Conservation (phyloP, 352 stramenopile species). For the Hyaloperonospora brassicae region DNA sequence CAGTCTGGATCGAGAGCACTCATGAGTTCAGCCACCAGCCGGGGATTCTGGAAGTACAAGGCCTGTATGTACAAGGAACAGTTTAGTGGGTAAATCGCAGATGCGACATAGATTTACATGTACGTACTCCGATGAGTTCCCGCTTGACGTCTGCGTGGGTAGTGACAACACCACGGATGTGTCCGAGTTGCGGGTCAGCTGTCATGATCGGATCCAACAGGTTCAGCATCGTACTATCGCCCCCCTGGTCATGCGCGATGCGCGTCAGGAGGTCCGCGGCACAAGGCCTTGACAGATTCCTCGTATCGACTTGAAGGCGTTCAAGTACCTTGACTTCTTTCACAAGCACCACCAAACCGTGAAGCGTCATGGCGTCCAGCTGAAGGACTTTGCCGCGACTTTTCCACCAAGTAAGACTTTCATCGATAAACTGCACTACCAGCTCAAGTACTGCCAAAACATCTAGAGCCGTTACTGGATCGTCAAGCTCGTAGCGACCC, state of each 20-base stretch:
- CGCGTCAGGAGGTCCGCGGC: slow-evolving; percentile 12
- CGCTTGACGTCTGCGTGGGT: slow-evolving; percentile 29
- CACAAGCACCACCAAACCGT: slow-evolving; percentile 35
- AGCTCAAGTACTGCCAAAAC: slow-evolving; percentile 20
- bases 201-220: slow-evolving; percentile 40
- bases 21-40: slow-evolving; percentile 35
- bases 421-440: slow-evolving; percentile 28
- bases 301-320: slow-evolving; percentile 9
- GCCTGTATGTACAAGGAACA: slow-evolving; percentile 21
- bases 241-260: slow-evolving; percentile 24
- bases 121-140: slow-evolving; percentile 47
- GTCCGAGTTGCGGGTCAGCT: slow-evolving; percentile 28
- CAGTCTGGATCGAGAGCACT: slow-evolving; percentile 46
- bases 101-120: background rate
- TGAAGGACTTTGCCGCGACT: slow-evolving; percentile 10
- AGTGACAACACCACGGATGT: slow-evolving; percentile 16
- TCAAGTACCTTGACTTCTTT: slow-evolving; percentile 40
- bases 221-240: slow-evolving; percentile 31
- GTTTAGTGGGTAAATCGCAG: slow-evolving; percentile 4
- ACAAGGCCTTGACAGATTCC: background rate
- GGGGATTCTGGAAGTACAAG: slow-evolving; percentile 59
- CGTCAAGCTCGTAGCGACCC: slow-evolving; percentile 17
- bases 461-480: slow-evolving; percentile 18
- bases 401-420: slow-evolving; percentile 24
- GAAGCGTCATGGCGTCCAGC: slow-evolving; percentile 35